Conservation (phyloP, 139 green algal species). For the Tetradesmus lagerheimii region DNA sequence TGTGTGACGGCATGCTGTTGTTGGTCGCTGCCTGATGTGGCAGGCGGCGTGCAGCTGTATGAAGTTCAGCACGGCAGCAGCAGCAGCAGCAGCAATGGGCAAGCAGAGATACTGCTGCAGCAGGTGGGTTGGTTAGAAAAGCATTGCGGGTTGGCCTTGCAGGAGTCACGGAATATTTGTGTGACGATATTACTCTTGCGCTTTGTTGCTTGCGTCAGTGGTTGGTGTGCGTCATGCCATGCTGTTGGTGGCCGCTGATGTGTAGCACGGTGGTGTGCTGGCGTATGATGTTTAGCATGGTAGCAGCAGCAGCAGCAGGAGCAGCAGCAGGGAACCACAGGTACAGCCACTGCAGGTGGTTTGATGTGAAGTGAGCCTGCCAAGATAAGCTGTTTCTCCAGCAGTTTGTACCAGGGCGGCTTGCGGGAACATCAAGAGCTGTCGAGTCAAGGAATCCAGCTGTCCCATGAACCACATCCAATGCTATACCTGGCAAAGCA, state of each 20-base stretch:
- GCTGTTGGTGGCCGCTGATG: conserved; percentile 24
- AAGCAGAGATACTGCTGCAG: not conserved
- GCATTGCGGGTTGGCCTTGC: too few relatives aligned
- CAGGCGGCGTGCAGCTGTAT: conserved; percentile 29
- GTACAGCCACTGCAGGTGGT: conserved; percentile 1
- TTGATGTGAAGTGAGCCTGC: too few relatives aligned
- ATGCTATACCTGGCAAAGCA: too few relatives aligned
- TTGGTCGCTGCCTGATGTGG: conserved; percentile 3
- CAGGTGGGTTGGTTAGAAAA: too few relatives aligned
- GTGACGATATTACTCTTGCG: not conserved
- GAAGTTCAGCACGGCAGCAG: not conserved
- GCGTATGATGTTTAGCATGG: conserved; percentile 9
- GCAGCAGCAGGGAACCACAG: not conserved
- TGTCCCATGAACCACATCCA: too few relatives aligned
- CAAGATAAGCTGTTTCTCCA: too few relatives aligned
- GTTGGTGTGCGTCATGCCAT: too few relatives aligned
- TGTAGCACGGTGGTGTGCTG: conserved; percentile 11
- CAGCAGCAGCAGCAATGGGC: not conserved
- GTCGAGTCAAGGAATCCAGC: too few relatives aligned
- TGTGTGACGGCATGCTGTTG: too few relatives aligned
- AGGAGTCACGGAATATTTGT: not conserved
- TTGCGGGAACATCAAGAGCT: too few relatives aligned
- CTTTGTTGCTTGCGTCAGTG: too few relatives aligned
- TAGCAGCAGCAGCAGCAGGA: not conserved
- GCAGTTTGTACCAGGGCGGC: too few relatives aligned